Base-by-base conservation (phyloP, 306 rosid species). In the Malus orientalis region DNA sequence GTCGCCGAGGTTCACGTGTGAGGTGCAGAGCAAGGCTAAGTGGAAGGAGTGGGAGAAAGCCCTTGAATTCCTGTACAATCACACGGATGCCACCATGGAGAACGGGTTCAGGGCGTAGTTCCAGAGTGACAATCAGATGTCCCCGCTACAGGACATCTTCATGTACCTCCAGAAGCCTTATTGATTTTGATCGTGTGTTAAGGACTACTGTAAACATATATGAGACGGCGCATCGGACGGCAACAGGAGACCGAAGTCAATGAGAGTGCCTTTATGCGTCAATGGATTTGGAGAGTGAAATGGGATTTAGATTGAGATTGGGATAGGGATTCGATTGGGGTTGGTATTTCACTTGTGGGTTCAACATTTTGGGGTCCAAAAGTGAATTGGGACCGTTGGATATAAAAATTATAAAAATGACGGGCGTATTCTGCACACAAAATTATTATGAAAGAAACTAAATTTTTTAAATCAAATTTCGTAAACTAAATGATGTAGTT, bases 21-120 rank as follows among this genome's bases (percentile, higher is more conserved):
- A 96, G 90, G 99, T 96, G 11, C 97, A 96, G 79, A 96, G 99
- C 80, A 90, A 96, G 76, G 93, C 98, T 1, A 96, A 89, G 82
- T 89, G 89, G 93, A 85, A 75, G 29, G 98, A 92, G 6, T 88
- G 92, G 91, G 96, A 95, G 19, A 95, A 88, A 70, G 75, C 82
- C 78, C 81, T 89, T 3, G 93, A 88, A 2, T 86, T 85, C 68
- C 9, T 86, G 0, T 92, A 71, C 40, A 90, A 88, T 86, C 88
- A 88, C 90, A 15, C 76, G 73, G 93, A 95, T 82, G 70, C 91
- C 86, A 82, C 85, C 2, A 16, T 84, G 18, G 91, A 58, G 8
- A 71, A 27, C 36, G 79, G 85, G 5, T 91, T 91, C 47, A 85
- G 76, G 2, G 9, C 96, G 22, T 93, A 87, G 66, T 86, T 85